Base-by-base conservation (phyloP, 2,329 filamentous ascomycete species). In the Sordariomycetes sp. region DNA sequence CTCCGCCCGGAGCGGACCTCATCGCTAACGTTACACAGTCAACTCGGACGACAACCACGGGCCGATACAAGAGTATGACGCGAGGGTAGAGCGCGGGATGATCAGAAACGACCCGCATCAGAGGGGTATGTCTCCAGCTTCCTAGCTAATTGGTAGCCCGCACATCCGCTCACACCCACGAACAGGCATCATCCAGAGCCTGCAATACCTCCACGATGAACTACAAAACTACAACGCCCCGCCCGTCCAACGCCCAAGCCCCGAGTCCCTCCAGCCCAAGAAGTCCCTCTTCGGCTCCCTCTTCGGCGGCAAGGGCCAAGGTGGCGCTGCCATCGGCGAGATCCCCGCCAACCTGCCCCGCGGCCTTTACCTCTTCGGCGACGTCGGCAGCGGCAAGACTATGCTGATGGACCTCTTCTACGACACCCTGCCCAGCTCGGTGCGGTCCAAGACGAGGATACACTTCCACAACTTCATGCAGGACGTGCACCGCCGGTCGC, bases 401-500 rank as follows among this genome's bases (percentile, higher is more conserved):
- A 99, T 99, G 94, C 79, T 99, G 68, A 99, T 99, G 94, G 93
- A 99, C 69, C 78, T 99, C 55, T 97, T 97, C 72, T 96, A 92
- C 75, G 92, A 97, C 63, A 97, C 93, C 0, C 76, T 97, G 24
- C 94, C 94, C 0, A 70, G 76, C 18, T 87, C 87, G 60, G 91
- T 97, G 63, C 81, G 79, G 59, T 83, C 85, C 35, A 97, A 96
- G 76, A 95, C 87, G 53, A 82, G 94, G 54, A 97, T 99, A 67
- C 94, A 99, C 76, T 99, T 99, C 73, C 91, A 97, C 77, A 96
- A 96, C 71, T 99, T 99, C 77, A 99, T 99, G 94, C 94, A 97
- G 72, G 89, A 96, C 71, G 88, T 97, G 54, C 94, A 99, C 74
- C 90, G 87, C 71, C 82, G 93, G 61, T 76, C 97, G 66, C 94